phyloP scores from a whole-genome alignment of 495 filamentous ascomycete species.

The Apiosordaria backusii region DNA sequence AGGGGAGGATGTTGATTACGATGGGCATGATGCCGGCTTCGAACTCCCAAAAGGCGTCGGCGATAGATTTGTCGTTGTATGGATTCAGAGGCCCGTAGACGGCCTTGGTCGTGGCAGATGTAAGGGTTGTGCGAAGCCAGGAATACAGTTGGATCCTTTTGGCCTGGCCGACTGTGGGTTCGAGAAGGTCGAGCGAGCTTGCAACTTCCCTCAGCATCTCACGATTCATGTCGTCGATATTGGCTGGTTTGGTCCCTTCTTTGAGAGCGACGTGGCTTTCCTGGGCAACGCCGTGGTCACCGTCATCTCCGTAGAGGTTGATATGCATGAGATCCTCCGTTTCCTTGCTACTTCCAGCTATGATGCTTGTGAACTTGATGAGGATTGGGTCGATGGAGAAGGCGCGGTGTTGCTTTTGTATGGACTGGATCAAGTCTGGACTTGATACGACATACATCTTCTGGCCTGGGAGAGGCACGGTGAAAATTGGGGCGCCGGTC shows the following conservation, averaged over 20 bases:
- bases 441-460: slow-evolving; percentile 40
- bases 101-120: slow-evolving; percentile 45
- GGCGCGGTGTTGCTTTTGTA: slow-evolving; percentile 32
- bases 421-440: slow-evolving; percentile 33
- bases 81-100: slow-evolving; percentile 52
- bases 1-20: slow-evolving; percentile 35
- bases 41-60: slow-evolving; percentile 48
- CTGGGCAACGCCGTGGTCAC: slow-evolving; percentile 30
- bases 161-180: slow-evolving; percentile 5
- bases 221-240: slow-evolving; percentile 38
- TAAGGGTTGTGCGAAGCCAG: slow-evolving; percentile 46
- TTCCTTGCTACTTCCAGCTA: slow-evolving; percentile 31
- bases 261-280: slow-evolving; percentile 34
- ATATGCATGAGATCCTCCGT: slow-evolving; percentile 10
- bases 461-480: slow-evolving; percentile 31
- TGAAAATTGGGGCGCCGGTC: slow-evolving; percentile 32
- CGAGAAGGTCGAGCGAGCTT: slow-evolving; percentile 14
- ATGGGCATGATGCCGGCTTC: slow-evolving; percentile 40
- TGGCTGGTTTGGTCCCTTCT: slow-evolving; percentile 23
- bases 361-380: slow-evolving; percentile 32
- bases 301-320: slow-evolving; percentile 6
- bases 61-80: slow-evolving; percentile 37
- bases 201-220: slow-evolving; percentile 32
- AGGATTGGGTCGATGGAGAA: slow-evolving; percentile 41
- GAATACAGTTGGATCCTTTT: slow-evolving; percentile 14